Base-by-base conservation (phyloP, 2,329 filamentous ascomycete genomes). In the Calonectria pseudoreteaudii region DNA sequence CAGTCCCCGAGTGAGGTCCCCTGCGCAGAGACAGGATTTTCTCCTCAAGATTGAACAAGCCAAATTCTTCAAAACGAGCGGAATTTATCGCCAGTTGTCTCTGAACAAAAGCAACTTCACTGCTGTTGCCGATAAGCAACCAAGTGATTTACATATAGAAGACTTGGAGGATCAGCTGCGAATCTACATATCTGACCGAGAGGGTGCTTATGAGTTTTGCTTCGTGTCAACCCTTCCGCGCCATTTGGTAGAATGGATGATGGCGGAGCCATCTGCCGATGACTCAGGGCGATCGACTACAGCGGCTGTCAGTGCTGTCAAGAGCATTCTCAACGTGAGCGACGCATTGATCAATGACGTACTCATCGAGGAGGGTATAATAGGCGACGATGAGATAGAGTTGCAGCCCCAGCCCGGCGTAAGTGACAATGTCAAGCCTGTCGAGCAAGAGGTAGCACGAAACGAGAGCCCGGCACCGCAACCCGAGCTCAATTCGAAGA, bases 171-270 rank as follows among this genome's bases (percentile, higher is more conserved):
- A 60, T 10, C 11, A 5, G 5, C 16, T 60, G 56, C 11, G 8
- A 10, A 60, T 60, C 20, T 60, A 38, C 56, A 60, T 60, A 26
- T 60, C 56, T 16, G 31, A 60, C 56, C 56, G 56, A 18, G 34
- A 60, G 34, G 56, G 56, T 60, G 56, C 31, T 38, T 60, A 60
- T 41, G 56, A 60, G n/a, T 38, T 60, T 60, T 60, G 56, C n/a
- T 60, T 41, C n/a, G n/a, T 38, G 2, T 60, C 56, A 18, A 38
- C 34, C 0, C 56, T 60, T 38, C 56, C 56, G 26, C 56, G 56
- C 6, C 34, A 41, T 26, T 60, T 60, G 34, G 56, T 60, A 11
- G 56, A 41, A 28, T 60, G 56, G 56, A 60, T 60, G 56, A 60
- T 60, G 56, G 56, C 34, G 26, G n/a, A 60, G 8, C 34, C 56